Evolutionary conservation across 306 rosid genomes (phyloP).

Genomic region (Rosa persica): DNA sequence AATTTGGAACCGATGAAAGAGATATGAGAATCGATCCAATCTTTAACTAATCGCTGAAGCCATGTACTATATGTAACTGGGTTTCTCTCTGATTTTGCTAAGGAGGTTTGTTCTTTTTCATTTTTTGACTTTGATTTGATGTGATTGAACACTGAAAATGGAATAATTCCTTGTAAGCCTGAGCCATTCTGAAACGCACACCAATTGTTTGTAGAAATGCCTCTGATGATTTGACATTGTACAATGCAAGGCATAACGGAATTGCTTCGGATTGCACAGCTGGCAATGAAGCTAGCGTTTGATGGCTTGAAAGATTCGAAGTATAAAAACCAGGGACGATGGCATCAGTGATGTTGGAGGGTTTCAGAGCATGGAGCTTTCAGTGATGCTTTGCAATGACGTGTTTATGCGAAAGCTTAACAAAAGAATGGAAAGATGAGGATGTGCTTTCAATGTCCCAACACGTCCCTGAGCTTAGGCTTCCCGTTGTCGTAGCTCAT

Average conservation of each 20-base stretch:
- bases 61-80: too few relatives aligned
- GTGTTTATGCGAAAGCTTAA: constrained; percentile 76
- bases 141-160: too few relatives aligned
- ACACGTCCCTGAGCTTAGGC: constrained; percentile 74
- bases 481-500: constrained; percentile 69
- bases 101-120: too few relatives aligned
- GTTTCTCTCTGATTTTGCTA: too few relatives aligned
- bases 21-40: too few relatives aligned
- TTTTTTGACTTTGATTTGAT: too few relatives aligned
- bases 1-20: too few relatives aligned
- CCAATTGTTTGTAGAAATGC: constrained; percentile 5
- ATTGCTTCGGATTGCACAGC: constrained; percentile 80
- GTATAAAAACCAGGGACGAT: constrained; percentile 64
- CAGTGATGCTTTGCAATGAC: constrained; percentile 83
- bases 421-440: constrained; percentile 92
- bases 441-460: constrained; percentile 96
- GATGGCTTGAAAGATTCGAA: constrained; percentile 65
- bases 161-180: constrained; percentile 57
- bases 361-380: constrained; percentile 71
- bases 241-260: constrained; percentile 52
- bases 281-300: constrained; percentile 80
- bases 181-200: neutral
- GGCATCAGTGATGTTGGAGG: constrained; percentile 68
- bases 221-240: too few relatives aligned
- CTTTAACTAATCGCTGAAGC: too few relatives aligned